Base-by-base conservation (phyloP, 495 filamentous ascomycete genomes). In the Neurospora pannonica region DNA sequence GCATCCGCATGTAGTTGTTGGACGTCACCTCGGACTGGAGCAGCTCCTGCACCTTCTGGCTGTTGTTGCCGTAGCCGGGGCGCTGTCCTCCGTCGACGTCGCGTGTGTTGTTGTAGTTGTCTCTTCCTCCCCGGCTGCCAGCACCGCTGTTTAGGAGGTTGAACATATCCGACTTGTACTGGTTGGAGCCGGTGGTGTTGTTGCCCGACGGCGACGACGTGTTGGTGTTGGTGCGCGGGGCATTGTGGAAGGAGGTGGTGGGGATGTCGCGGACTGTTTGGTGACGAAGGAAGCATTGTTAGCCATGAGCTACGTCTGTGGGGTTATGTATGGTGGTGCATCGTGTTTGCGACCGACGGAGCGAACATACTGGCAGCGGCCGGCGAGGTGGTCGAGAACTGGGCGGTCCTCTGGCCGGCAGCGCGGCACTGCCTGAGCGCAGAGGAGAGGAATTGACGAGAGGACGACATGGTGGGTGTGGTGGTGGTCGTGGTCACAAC, bases 1-100 rank as follows among this genome's bases (percentile, higher is more conserved):
- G 83, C 76, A 84, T 82, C 60, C 79, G 78, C 74, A 83, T 8
- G 82, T 81, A 85, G 70, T 77, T 77, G 24, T 83, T 79, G 73
- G 71, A 74, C 70, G 60, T 74, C 10, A 39, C 36, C 17, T 37
- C 6, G 3, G 15, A n/a, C 13, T 38, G 54, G 24, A 67, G 71
- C 69, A 79, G 34, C 72, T 81, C 78, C 62, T 69, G 46, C 36
- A 74, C 37, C 24, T 43, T 38, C 38, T 40, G 76, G 72, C 71
- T 48, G 24, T 38, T 62, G 43, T 43, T 38, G 70, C 37, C 67
- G 19, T 31, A 38, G 62, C n/a, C n/a, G n/a, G n/a, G n/a, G n/a
- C 36, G 21, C 38, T 36, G 54, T 67, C 54, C 48, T 8, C 21
- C 54, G 38, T 11, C 37, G 37, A 36, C 37, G 5, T 28, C 36